Base-by-base conservation (phyloP, 768 basidiomycete species). In the Kwoniella dendrophila region DNA sequence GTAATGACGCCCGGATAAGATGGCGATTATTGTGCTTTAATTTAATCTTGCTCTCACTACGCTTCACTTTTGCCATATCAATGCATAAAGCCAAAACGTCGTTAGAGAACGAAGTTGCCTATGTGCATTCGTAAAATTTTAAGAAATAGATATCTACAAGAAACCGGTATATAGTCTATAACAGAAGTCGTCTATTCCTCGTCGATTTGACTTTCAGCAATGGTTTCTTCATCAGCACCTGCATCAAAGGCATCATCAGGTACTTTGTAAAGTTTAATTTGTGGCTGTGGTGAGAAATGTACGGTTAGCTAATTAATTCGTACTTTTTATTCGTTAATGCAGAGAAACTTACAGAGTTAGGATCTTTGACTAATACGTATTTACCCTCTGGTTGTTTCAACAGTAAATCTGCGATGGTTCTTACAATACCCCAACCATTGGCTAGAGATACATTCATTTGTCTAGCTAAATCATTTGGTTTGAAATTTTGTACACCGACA, bases 311-410 rank as follows among this genome's bases (percentile, higher is more conserved):
- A 26, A 32, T 2, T 12, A 40, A 22, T 27, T 24, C n/a, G n/a
- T n/a, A n/a, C n/a, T n/a, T 48, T 51, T 24, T 51, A n/a, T 30
- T 22, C 1, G 30, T 18, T 29, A 20, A 10, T n/a, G 2, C 41
- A 27, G 43, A 32, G n/a, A 48, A 18, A 78, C 84, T 71, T 74
- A 95, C 94, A 86, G 86, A 92, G 84, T 98, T 98, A 18, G 96
- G 95, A 80, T 99, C 96, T 81, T 95, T 96, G 54, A 99, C 87
- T 27, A 99, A 82, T 14, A 98, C 90, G 76, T 97, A 99, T 79
- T 96, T 96, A 78, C 96, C 96, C 80, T 98, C 95, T 22, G 92
- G 91, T 87, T 93, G 88, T 80, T 94, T 93, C 86, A 96, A 86
- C 79, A 90, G 90, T 63, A 98, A 80, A 74, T 99, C 96, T 29